These are phyloP conservation scores for Neoboletus brunneissimus DNA, from an alignment of 768 basidiomycete genomes.

Conservation along the genomic window DNA sequence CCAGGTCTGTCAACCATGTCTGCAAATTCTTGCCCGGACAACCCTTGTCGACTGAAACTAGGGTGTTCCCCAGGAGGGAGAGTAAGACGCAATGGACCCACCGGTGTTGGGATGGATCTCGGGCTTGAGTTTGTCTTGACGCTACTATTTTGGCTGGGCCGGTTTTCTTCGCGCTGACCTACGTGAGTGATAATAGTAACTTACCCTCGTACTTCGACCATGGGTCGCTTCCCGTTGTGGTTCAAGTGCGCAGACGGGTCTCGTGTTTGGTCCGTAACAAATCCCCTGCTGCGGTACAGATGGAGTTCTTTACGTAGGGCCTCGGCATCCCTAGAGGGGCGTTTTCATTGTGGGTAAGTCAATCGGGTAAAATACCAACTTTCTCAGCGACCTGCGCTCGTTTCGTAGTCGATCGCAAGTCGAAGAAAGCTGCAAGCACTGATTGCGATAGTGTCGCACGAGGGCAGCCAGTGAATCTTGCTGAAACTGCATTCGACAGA, in stretches of 20 bases:
- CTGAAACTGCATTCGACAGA: conserved; percentile 56
- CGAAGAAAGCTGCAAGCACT: conserved; percentile 45
- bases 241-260: conserved; percentile 44
- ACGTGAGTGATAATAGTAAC: conserved; percentile 9
- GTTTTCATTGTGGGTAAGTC: conserved; percentile 6
- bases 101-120: conserved; percentile 50
- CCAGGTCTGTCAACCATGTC: conserved; percentile 40
- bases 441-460: conserved; percentile 58
- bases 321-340: conserved; percentile 44
- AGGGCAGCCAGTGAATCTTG: conserved; percentile 71
- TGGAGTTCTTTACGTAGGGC: conserved; percentile 48
- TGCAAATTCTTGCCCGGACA: conserved; percentile 10
- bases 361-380: conserved; percentile 36
- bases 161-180: neutral
- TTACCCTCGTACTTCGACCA: conserved; percentile 45
- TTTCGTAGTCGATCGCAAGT: conserved; percentile 33
- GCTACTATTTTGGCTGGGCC: conserved; percentile 19
- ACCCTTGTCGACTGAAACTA: conserved; percentile 31
- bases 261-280: conserved; percentile 23
- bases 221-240: conserved; percentile 63
- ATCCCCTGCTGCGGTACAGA: conserved; percentile 40
- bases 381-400: conserved; percentile 51
- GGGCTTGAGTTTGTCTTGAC: conserved; percentile 55
- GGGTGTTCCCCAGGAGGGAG: conserved; percentile 57
- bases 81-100: conserved; percentile 65